phyloP scores from a whole-genome alignment of 1,139 yeast species.

The Suhomyces choctaworum region DNA sequence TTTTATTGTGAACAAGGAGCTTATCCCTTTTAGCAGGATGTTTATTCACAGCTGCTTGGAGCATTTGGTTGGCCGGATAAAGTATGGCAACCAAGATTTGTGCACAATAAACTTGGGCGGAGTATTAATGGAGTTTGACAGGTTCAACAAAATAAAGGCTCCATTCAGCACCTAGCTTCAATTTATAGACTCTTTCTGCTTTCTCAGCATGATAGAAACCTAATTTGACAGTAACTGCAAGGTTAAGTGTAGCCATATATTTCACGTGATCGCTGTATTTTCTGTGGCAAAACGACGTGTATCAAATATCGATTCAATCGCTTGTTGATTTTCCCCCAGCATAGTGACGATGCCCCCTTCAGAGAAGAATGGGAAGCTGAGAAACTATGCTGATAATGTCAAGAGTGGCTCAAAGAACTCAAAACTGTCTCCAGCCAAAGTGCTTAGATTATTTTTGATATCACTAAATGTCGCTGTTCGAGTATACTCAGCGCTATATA shows the following conservation, averaged over 20 bases:
- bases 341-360: background rate
- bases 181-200: background rate
- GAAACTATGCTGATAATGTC: background rate
- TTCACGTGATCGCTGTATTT: too few species aligned
- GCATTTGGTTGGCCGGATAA: constrained; percentile 5
- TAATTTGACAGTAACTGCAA: too few species aligned
- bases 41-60: constrained; percentile 12
- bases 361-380: background rate
- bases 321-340: background rate
- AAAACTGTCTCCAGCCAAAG: background rate
- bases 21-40: constrained; percentile 9
- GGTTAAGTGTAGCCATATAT: too few species aligned
- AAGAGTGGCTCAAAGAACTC: background rate
- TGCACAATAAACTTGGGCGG: constrained; percentile 13
- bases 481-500: constrained; percentile 48
- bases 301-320: too few species aligned
- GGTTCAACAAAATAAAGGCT: constrained; percentile 1
- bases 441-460: constrained; percentile 14
- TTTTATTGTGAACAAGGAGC: constrained; percentile 11
- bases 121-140: constrained; percentile 5
- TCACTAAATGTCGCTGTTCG: constrained; percentile 38
- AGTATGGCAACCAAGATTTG: constrained; percentile 4
- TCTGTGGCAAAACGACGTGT: too few species aligned
- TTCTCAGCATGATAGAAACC: too few species aligned
- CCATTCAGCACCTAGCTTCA: background rate